A percentile compares a stretch with the other conserved stretches of the same genome.
Conservation (phyloP, 164 flowering plant species). For the Euptelea pleiosperma region DNA sequence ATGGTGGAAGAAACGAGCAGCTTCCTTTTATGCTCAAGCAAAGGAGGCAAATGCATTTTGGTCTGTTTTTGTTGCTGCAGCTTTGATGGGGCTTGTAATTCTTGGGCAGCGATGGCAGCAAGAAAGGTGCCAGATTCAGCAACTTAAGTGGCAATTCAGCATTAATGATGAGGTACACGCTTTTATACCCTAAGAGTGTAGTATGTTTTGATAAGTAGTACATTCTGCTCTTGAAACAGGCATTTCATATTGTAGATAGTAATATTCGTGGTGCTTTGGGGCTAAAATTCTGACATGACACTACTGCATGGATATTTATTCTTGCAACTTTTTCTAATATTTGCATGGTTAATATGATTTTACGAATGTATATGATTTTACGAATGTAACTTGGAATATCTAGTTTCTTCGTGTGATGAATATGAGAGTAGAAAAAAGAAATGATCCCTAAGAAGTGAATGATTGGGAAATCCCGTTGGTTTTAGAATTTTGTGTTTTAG, state of each 20-base stretch:
- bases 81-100: conserved; percentile 91
- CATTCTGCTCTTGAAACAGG: no score
- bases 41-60: conserved; percentile 80
- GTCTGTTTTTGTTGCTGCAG: conserved; percentile 87
- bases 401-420: no score
- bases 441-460: no score
- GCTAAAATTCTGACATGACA: background rate
- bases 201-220: background rate
- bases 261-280: background rate
- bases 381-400: no score
- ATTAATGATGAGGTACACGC: conserved; percentile 61
- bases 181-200: background rate
- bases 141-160: conserved; percentile 56
- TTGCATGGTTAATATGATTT: no score
- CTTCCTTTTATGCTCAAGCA: conserved; percentile 66
- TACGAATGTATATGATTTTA: no score
- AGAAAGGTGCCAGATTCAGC: conserved; percentile 74
- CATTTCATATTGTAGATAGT: background rate
- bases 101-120: conserved; percentile 91
- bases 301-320: no score
- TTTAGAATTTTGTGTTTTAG: no score
- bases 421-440: no score
- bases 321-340: no score
- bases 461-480: no score
- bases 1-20: conserved; percentile 90